These are phyloP conservation scores for Chalciporus pseudorubinellus DNA, from an alignment of 768 basidiomycete species.

Conservation along the genomic window DNA sequence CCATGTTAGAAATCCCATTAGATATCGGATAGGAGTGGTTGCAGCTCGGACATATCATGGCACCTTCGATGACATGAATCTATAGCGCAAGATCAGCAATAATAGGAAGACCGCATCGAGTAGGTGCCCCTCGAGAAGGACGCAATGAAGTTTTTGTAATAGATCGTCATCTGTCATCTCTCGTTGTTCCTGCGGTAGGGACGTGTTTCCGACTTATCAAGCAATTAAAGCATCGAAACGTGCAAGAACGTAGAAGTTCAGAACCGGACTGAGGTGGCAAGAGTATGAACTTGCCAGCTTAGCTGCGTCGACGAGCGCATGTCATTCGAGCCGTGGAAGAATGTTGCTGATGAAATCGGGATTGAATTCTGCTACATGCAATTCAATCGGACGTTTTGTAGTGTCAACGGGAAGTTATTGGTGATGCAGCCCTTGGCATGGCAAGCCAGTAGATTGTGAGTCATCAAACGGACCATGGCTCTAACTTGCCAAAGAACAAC, in stretches of 20 bases:
- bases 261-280: no score
- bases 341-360: conserved; percentile 83
- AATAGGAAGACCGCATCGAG: not conserved
- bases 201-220: conserved; percentile 80
- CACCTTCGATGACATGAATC: conserved; percentile 91
- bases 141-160: conserved; percentile 81
- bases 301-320: conserved; percentile 79
- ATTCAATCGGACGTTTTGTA: conserved; percentile 77
- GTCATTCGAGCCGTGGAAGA: conserved; percentile 88
- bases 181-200: conserved; percentile 71
- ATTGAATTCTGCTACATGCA: conserved; percentile 86
- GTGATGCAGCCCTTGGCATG: conserved; percentile 89
- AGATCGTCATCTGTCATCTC: conserved; percentile 81
- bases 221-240: no score
- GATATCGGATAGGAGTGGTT: conserved; percentile 85
- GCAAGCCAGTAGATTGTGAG: conserved; percentile 94
- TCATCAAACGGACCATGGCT: conserved; percentile 87
- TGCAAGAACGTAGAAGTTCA: no score
- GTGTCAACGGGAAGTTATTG: conserved; percentile 91
- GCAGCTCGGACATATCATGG: conserved; percentile 93
- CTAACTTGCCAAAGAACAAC: no score
- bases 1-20: conserved; percentile 98
- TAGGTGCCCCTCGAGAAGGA: conserved; percentile 87
- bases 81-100: conserved; percentile 32
- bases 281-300: conserved; percentile 52